A percentile compares a stretch with the other conserved stretches of the same genome.
Evolutionary conservation across 1,284 basidiomycete genomes (phyloP).

Genomic region (Cutaneotrichosporon sp.): DNA sequence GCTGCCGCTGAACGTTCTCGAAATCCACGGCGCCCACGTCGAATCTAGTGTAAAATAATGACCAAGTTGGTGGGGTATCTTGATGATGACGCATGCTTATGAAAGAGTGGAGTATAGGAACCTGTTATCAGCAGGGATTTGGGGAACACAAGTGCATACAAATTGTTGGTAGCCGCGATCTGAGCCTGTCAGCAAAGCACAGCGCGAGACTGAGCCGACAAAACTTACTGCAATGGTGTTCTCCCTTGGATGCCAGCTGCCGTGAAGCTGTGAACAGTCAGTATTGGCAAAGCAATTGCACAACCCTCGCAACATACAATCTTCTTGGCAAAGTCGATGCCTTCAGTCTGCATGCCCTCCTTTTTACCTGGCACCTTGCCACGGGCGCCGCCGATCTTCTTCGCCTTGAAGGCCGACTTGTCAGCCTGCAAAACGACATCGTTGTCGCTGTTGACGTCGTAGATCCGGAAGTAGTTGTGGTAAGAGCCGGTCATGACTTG

Average conservation of each 20-base stretch:
- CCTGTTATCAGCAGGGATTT: constrained; percentile 13
- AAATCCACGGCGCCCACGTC: constrained; percentile 11
- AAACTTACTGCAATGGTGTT: constrained; percentile 86
- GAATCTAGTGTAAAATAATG: constrained; percentile 21
- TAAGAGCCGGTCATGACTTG: constrained; percentile 96
- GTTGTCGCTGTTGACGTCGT: constrained; percentile 82
- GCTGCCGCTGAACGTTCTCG: constrained; percentile 8
- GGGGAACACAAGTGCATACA: constrained; percentile 54
- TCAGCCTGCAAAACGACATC: constrained; percentile 97
- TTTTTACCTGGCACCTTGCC: constrained; percentile 70
- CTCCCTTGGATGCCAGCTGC: constrained; percentile 95
- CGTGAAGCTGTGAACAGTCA: constrained; percentile 57
- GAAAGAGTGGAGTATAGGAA: constrained; percentile 48
- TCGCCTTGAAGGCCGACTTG: constrained; percentile 99
- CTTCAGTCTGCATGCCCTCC: constrained; percentile 82
- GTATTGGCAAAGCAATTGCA: neutral
- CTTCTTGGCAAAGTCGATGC: constrained; percentile 98
- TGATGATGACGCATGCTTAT: constrained; percentile 24
- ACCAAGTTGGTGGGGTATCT: constrained; percentile 22
- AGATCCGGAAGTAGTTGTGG: constrained; percentile 99
- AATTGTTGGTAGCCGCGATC: constrained; percentile 92
- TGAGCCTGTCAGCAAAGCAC: constrained; percentile 42
- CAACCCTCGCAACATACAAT: constrained; percentile 56
- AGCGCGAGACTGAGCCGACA: neutral
- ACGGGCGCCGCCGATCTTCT: constrained; percentile 84